phyloP scores from a whole-genome alignment of 2,329 filamentous ascomycete genomes.

The Aureobasidium musti region DNA sequence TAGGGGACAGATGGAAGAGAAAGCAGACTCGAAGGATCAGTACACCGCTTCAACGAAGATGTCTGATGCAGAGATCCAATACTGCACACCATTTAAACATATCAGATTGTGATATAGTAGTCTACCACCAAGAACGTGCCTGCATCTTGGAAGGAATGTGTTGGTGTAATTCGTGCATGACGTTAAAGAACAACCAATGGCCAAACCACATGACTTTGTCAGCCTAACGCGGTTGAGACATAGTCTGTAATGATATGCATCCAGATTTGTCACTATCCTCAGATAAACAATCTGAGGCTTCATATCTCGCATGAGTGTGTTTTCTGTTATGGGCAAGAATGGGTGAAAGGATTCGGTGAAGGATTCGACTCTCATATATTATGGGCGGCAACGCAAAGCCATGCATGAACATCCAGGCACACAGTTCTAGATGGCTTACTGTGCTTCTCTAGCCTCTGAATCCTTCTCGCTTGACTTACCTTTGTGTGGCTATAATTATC shows the following conservation, averaged over 20 bases:
- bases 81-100: not conserved
- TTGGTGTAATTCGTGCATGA: not conserved
- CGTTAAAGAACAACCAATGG: not conserved
- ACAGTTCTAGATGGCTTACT: not conserved
- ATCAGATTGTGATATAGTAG: not conserved
- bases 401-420: not conserved
- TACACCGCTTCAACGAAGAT: conserved; percentile 6
- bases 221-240: not conserved
- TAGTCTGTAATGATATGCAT: not conserved
- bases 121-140: not conserved
- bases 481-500: no score
- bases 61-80: not conserved
- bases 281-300: not conserved
- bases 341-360: not conserved
- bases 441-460: conserved; percentile 3
- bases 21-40: not conserved
- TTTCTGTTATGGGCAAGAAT: not conserved
- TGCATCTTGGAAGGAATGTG: not conserved
- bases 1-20: not conserved
- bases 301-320: not conserved
- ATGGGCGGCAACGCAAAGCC: not conserved
- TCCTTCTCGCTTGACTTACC: not conserved
- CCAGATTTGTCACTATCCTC: not conserved
- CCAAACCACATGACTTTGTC: not conserved
- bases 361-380: not conserved